Base-by-base conservation (phyloP, 2,329 filamentous ascomycete species). In the Colletotrichum viniferum region DNA sequence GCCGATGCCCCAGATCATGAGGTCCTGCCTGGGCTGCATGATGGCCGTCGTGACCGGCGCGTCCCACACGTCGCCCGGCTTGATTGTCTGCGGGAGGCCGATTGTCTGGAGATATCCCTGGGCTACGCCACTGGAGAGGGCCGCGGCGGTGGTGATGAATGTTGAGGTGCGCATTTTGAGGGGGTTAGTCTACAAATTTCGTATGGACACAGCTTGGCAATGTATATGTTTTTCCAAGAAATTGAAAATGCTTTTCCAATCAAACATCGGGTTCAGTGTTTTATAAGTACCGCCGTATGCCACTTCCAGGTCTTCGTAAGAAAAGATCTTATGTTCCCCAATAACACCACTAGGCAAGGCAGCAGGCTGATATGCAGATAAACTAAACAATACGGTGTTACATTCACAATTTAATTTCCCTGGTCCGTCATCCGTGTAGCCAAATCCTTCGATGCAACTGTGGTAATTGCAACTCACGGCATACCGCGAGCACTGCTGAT, bases 71-170 rank as follows among this genome's bases (percentile, higher is more conserved):
- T 71, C 69, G 28, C 69, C 69, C 3, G 43, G n/a, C 61, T 65
- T 65, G 69, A 71, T 65, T 21, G 38, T 52, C 30, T 55, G 24
- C 48, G 69, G 69, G 21, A 71, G 14, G 7, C 69, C 69, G 32
- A 71, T 30, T 14, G 16, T 38, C 12, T 34, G n/a, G 30, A 71
- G 60, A 13, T 43, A 56, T 28, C 52, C 69, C 28, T 71, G 38
- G 28, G 28, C 28, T 14, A 7, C 60, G 4, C 48, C 55, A 2
- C 28, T 12, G 9, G 43, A n/a, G 16, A 34, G 18, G 14, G 36
- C 55, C 55, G 24, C 28, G 30, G 56, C 69, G 43, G 60, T 21
- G n/a, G 24, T 30, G n/a, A 52, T 4, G 28, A 56, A 13, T 24
- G 43, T 58, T 26, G 60, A 56, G 48, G 64, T 28, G 26, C 48